A percentile compares a stretch with the other conserved stretches of the same genome.
Evolutionary conservation across 2,329 filamentous ascomycete species (phyloP).

Genomic region (Mycosphaerella arachidis): DNA sequence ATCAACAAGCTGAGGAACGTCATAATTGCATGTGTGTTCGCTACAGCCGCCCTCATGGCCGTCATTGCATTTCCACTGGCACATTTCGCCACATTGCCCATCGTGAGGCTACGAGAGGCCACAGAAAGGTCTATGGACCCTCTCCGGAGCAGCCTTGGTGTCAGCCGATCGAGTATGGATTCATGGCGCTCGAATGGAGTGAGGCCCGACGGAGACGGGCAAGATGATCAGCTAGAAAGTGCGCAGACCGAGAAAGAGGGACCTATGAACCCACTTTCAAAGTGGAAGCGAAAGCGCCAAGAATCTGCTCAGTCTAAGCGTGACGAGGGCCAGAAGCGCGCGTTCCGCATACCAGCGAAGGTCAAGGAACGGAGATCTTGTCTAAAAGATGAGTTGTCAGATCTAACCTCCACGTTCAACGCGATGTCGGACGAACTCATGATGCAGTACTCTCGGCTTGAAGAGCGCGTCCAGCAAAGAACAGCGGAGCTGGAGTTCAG

Average conservation of each 20-base stretch:
- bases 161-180: conserved; percentile 37
- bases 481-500: conserved; percentile 82
- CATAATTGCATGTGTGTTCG: conserved; percentile 79
- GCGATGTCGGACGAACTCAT: conserved; percentile 88
- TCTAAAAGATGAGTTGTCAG: conserved; percentile 78
- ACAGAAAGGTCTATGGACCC: conserved; percentile 70
- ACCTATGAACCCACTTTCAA: conserved; percentile 35
- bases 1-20: conserved; percentile 73
- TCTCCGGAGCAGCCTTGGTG: conserved; percentile 43
- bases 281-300: conserved; percentile 25
- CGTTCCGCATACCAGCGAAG: conserved; percentile 80
- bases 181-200: conserved; percentile 21
- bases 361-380: conserved; percentile 71
- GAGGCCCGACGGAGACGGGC: conserved; percentile 25
- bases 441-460: conserved; percentile 78
- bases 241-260: conserved; percentile 41
- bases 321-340: conserved; percentile 36
- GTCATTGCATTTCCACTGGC: conserved; percentile 72
- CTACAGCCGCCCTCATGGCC: conserved; percentile 66
- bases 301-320: conserved; percentile 29
- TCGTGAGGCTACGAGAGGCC: conserved; percentile 68
- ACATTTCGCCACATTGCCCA: conserved; percentile 76
- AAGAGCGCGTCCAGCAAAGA: conserved; percentile 76
- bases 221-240: conserved; percentile 43
- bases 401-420: conserved; percentile 81